A percentile compares a stretch with the other conserved stretches of the same genome.
These are phyloP conservation scores for Penicillium paneum DNA, from an alignment of 2,329 filamentous ascomycete species.

Conservation along the genomic window DNA sequence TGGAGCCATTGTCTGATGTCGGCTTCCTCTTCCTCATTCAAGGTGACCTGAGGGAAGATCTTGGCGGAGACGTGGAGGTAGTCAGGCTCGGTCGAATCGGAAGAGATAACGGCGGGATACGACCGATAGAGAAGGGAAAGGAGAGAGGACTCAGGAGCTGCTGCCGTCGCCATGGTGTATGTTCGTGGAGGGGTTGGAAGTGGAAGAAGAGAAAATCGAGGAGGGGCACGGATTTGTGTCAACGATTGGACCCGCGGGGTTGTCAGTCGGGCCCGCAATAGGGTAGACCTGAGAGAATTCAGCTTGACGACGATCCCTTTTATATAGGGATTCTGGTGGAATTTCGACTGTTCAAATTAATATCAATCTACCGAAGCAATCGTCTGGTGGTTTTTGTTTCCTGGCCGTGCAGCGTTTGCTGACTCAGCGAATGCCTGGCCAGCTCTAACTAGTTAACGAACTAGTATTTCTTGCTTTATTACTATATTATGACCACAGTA, in stretches of 20 bases:
- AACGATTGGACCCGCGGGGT: slow-evolving; percentile 27
- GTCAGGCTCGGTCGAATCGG: slow-evolving; percentile 43
- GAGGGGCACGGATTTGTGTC: slow-evolving; percentile 31
- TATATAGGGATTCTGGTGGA: slow-evolving; percentile 6
- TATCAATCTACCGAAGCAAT: background rate
- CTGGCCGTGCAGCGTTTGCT: slow-evolving; percentile 3
- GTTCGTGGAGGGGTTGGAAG: slow-evolving; percentile 21
- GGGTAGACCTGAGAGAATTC: slow-evolving; percentile 17
- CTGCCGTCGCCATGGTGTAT: slow-evolving; percentile 32
- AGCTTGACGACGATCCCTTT: slow-evolving; percentile 19
- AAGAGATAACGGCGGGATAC: slow-evolving; percentile 41
- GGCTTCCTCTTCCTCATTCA: slow-evolving; percentile 74
- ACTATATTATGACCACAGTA: too few species aligned
- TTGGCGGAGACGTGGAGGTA: slow-evolving; percentile 51
- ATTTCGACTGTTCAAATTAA: background rate
- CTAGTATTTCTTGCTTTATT: too few species aligned
- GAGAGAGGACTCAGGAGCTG: slow-evolving; percentile 42
- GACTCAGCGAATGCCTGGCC: slow-evolving; percentile 1
- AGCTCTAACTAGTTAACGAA: too few species aligned
- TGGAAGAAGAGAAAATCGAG: slow-evolving; percentile 27
- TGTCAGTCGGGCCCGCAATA: slow-evolving; percentile 24
- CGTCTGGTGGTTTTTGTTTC: background rate
- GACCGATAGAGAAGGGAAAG: slow-evolving; percentile 46
- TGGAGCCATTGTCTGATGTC: slow-evolving; percentile 89
- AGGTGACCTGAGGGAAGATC: slow-evolving; percentile 68